Evolutionary conservation across 176 grass and related monocot genomes (phyloP).

Genomic region (Pontederia crassipes): DNA sequence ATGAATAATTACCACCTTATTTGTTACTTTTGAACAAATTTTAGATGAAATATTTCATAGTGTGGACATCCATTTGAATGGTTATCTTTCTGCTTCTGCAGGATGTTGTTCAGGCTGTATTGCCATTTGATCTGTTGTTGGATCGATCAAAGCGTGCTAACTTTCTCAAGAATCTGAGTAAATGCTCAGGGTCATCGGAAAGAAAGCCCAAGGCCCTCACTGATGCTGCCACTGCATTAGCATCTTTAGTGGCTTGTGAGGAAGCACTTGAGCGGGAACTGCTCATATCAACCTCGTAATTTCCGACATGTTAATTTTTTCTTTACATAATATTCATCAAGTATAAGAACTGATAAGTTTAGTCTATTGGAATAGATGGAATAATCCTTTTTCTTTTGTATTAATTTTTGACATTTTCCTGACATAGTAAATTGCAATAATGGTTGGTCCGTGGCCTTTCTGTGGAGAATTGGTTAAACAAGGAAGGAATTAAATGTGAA

Average conservation of each 20-base stretch:
- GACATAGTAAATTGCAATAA: no score
- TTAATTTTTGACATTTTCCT: no score
- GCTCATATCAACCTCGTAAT: conserved; percentile 96
- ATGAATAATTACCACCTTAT: no score
- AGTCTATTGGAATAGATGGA: no score
- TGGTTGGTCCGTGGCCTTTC: no score
- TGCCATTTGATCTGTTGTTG: conserved; percentile 93
- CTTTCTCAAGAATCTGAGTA: conserved; percentile 79
- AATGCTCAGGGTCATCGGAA: conserved; percentile 49
- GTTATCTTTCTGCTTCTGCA: conserved; percentile 28
- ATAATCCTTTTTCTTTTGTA: no score
- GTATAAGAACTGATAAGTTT: no score
- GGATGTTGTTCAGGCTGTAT: conserved; percentile 80
- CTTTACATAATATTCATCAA: no score
- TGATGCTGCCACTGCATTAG: conserved; percentile 57
- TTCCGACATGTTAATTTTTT: conserved; percentile 6
- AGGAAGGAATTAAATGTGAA: no score
- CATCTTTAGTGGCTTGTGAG: conserved; percentile 89
- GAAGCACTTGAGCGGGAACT: conserved; percentile 91
- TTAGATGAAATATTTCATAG: no score
- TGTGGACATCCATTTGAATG: neutral
- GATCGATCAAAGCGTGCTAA: conserved; percentile 76
- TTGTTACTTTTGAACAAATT: no score
- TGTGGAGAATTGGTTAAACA: no score
- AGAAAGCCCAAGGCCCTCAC: conserved; percentile 57